A percentile compares a stretch with the other conserved stretches of the same genome.
phyloP scores from a whole-genome alignment of 2,329 filamentous ascomycete species.

The Mycosphaerelloides madeirae region DNA sequence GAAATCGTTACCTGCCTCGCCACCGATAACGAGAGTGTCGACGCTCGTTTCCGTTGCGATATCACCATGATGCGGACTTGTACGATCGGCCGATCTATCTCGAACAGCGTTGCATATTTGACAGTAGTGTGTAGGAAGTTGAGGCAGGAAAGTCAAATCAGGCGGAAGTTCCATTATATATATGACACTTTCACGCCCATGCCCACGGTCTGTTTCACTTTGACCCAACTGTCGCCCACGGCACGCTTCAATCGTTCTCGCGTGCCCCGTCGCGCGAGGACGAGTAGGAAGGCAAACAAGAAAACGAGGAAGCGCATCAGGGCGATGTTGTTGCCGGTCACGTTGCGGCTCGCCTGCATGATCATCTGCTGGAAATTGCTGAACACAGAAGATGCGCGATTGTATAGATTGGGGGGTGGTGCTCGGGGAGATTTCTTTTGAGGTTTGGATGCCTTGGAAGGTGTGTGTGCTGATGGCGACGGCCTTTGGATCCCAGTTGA shows the following conservation, averaged over 20 bases:
- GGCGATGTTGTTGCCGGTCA: conserved; percentile 51
- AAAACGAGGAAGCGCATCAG: conserved; percentile 67
- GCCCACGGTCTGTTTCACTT: conserved; percentile 76
- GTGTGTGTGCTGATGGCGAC: conserved; percentile 4
- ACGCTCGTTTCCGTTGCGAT: too few relatives aligned
- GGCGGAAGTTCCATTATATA: conserved; percentile 66
- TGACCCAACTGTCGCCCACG: conserved; percentile 68
- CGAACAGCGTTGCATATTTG: too few relatives aligned
- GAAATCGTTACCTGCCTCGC: too few relatives aligned
- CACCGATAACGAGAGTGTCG: too few relatives aligned
- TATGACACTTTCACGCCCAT: conserved; percentile 99
- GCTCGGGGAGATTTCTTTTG: conserved; percentile 18
- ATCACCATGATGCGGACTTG: too few relatives aligned
- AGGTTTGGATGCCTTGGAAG: conserved; percentile 16
- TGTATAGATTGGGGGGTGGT: conserved; percentile 20
- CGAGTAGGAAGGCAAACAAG: conserved; percentile 68
- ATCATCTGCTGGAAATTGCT: conserved; percentile 42
- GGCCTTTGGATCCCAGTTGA: conserved; percentile 2
- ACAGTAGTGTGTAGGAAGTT: too few relatives aligned
- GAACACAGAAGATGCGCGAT: conserved; percentile 33
- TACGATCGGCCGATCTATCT: too few relatives aligned
- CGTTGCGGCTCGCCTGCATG: conserved; percentile 41
- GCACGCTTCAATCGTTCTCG: conserved; percentile 68
- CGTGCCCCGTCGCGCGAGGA: conserved; percentile 69
- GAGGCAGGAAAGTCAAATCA: too few relatives aligned